Percentiles rank a stretch among this genome's conserved stretches.
These are phyloP conservation scores for Fusarium circinatum DNA, from an alignment of 2,329 filamentous ascomycete species.

Conservation along the genomic window DNA sequence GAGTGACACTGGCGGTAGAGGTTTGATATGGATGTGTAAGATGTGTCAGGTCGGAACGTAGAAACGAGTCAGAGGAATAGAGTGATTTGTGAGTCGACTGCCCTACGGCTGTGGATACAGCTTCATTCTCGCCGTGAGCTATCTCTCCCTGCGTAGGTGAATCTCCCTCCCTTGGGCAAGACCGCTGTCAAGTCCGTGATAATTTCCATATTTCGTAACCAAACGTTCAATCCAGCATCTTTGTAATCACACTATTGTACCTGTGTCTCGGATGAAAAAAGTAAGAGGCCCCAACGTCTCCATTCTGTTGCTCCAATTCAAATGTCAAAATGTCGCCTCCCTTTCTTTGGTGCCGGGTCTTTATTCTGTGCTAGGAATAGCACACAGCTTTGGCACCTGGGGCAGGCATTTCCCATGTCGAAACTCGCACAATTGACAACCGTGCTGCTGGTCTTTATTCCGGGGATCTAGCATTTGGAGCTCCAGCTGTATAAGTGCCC, in stretches of 20 bases:
- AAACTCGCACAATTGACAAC: conserved; percentile 16
- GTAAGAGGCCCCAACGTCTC: conserved; percentile 17
- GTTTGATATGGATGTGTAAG: conserved; percentile 9
- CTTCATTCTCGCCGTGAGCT: conserved; percentile 11
- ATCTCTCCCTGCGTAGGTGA: conserved; percentile 24
- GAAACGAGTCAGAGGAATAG: conserved; percentile 17
- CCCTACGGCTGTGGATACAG: not conserved
- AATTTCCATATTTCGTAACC: conserved; percentile 13
- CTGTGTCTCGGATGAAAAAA: conserved; percentile 23
- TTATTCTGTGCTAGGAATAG: conserved; percentile 37
- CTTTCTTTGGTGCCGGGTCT: conserved; percentile 33
- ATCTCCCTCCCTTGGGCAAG: conserved; percentile 28
- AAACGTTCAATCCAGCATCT: conserved; percentile 1
- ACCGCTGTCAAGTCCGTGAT: conserved; percentile 2
- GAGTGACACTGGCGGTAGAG: conserved; percentile 13
- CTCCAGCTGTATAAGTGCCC: conserved; percentile 12
- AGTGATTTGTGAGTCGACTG: conserved; percentile 27
- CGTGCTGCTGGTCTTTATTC: conserved; percentile 23
- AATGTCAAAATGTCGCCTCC: conserved; percentile 34
- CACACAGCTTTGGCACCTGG: conserved; percentile 20
- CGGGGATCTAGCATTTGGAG: conserved; percentile 16
- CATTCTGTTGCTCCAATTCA: conserved; percentile 32
- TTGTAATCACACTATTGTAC: conserved; percentile 13
- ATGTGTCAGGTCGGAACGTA: conserved; percentile 19
- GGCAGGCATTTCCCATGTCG: conserved; percentile 39